These are phyloP conservation scores for Pseudonectria foliicola DNA, from an alignment of 2,329 filamentous ascomycete species.

Conservation along the genomic window DNA sequence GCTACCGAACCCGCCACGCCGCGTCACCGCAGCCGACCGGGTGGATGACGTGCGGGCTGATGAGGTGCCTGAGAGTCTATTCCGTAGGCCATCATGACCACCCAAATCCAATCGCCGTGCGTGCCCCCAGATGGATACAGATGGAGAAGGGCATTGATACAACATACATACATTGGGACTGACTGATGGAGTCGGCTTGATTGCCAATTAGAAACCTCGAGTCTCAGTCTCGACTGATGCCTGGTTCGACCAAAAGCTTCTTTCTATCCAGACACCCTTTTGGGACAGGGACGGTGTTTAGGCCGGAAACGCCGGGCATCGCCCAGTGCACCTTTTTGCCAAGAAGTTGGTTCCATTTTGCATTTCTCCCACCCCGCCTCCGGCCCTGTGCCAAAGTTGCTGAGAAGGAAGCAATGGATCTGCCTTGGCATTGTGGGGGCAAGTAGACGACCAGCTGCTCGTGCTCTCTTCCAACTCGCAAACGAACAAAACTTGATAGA, in stretches of 20 bases:
- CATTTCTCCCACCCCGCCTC: slow-evolving; percentile 14
- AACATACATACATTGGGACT: slow-evolving; percentile 2
- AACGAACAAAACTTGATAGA: too few relatives aligned
- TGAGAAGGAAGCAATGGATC: slow-evolving; percentile 20
- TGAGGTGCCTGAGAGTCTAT: slow-evolving; percentile 7
- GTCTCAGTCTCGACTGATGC: too few relatives aligned
- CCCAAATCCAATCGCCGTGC: slow-evolving; percentile 8
- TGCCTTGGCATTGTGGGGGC: slow-evolving; percentile 18
- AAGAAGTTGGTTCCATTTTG: slow-evolving; percentile 15
- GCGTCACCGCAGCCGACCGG: slow-evolving; percentile 16
- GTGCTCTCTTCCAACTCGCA: too few relatives aligned
- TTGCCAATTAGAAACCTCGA: too few relatives aligned
- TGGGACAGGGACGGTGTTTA: slow-evolving; percentile 11
- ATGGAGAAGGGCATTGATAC: slow-evolving; percentile 8
- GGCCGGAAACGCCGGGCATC: slow-evolving; percentile 12
- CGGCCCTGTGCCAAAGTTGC: slow-evolving; percentile 12
- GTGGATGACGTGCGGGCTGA: slow-evolving; percentile 16
- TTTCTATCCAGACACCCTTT: neutral
- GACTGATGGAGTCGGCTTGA: too few relatives aligned
- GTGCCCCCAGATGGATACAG: slow-evolving; percentile 2
- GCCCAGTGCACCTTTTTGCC: slow-evolving; percentile 17
- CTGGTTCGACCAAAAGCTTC: too few relatives aligned
- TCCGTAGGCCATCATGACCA: neutral
- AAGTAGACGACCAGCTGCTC: too few relatives aligned
- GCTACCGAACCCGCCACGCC: slow-evolving; percentile 20